Evolutionary conservation across 208 protist genomes (phyloP).

Genomic region (Trypanosoma cruzi): DNA sequence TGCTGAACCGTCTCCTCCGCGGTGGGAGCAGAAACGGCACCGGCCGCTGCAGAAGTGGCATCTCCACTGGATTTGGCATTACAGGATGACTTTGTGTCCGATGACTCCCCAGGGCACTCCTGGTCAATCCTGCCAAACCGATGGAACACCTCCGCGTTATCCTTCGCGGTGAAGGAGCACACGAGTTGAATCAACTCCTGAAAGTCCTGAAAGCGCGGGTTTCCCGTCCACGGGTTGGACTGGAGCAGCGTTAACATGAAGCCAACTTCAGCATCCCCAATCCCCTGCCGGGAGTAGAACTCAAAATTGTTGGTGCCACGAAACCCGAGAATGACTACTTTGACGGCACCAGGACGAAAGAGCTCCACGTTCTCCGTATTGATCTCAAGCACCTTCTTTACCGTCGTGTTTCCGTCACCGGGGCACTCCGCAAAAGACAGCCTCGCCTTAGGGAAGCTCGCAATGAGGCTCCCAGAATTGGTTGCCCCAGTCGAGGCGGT

Average conservation of each 20-base stretch:
- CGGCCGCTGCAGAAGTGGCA: no score
- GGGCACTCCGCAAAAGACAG: slow-evolving; percentile 82
- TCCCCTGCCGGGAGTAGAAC: slow-evolving; percentile 77
- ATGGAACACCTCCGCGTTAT: slow-evolving; percentile 72
- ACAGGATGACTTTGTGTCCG: not conserved
- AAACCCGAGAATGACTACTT: slow-evolving; percentile 79
- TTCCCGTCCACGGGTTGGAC: slow-evolving; percentile 88
- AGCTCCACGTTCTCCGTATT: slow-evolving; percentile 78
- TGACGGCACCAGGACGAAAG: slow-evolving; percentile 54
- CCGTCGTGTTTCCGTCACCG: slow-evolving; percentile 51
- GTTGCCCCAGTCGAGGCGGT: slow-evolving; percentile 30
- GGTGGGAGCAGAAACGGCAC: not conserved
- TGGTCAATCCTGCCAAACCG: slow-evolving; percentile 51
- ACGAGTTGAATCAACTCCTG: slow-evolving; percentile 80
- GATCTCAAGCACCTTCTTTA: slow-evolving; percentile 75
- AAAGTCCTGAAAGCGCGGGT: slow-evolving; percentile 87
- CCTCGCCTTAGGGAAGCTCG: slow-evolving; percentile 46
- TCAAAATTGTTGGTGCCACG: slow-evolving; percentile 73
- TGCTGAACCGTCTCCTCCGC: not conserved
- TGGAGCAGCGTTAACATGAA: slow-evolving; percentile 78
- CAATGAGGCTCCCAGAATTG: slow-evolving; percentile 56
- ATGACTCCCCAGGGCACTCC: slow-evolving; percentile 4
- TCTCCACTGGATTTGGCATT: not conserved
- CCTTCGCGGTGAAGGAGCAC: slow-evolving; percentile 79
- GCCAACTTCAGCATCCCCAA: slow-evolving; percentile 58